phyloP scores from a whole-genome alignment of 306 rosid genomes.

The Crotalaria pallida region DNA sequence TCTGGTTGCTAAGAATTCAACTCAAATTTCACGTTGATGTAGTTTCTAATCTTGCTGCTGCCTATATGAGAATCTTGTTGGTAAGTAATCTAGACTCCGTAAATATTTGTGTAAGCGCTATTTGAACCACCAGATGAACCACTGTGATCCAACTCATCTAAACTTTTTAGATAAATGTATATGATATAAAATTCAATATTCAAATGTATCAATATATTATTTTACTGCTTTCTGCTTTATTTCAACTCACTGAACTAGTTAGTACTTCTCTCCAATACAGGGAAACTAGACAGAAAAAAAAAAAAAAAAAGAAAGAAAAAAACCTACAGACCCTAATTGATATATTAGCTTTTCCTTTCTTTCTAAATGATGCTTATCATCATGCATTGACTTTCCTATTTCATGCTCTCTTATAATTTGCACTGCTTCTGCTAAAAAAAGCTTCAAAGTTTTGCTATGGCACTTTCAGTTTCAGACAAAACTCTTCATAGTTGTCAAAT shows the following conservation, averaged over 20 bases:
- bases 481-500: constrained; percentile 4
- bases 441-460: neutral
- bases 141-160: no score
- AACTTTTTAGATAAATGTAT: no score
- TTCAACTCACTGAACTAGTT: constrained; percentile 7
- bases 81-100: no score
- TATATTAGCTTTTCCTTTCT: neutral
- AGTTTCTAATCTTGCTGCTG: no score
- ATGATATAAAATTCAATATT: no score
- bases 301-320: neutral
- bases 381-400: constrained; percentile 17
- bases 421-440: neutral
- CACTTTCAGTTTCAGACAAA: neutral
- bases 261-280: constrained; percentile 2
- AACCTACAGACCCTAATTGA: neutral
- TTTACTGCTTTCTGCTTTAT: constrained; percentile 10
- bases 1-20: no score
- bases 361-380: neutral
- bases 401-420: constrained; percentile 5
- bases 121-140: no score
- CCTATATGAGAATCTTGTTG: no score
- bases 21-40: no score
- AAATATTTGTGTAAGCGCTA: no score
- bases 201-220: neutral
- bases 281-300: neutral